Percentiles rank a stretch among this genome's conserved stretches.
Conservation (phyloP, 257 asterid genomes). For the Agastache rugosa region DNA sequence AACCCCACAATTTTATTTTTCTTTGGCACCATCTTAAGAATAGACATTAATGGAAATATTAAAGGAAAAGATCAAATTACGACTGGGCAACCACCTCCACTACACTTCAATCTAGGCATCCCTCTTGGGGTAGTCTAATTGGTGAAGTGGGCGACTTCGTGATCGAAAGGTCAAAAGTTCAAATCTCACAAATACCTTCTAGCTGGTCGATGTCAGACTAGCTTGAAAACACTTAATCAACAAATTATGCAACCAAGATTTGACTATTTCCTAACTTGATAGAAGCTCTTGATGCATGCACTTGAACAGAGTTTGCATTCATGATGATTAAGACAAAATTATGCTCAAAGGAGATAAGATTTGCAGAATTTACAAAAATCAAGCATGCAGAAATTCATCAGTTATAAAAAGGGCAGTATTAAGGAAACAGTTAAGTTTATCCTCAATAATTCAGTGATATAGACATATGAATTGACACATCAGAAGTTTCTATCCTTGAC, state of each 20-base stretch:
- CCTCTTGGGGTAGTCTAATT: no score
- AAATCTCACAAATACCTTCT: no score
- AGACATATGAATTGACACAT: neutral
- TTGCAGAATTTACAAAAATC: constrained; percentile 6
- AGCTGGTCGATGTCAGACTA: no score
- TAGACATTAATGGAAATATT: neutral
- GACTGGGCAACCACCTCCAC: constrained; percentile 6
- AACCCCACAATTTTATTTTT: constrained; percentile 9
- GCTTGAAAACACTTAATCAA: no score
- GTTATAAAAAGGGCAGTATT: constrained; percentile 1
- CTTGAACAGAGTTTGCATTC: constrained; percentile 32
- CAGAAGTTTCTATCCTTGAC: neutral
- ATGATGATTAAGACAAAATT: constrained; percentile 2
- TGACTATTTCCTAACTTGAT: constrained; percentile 39
- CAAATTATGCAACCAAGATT: constrained; percentile 19
- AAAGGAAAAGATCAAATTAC: constrained; percentile 16
- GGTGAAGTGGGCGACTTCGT: neutral
- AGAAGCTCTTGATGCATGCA: constrained; percentile 30
- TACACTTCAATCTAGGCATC: constrained; percentile 4
- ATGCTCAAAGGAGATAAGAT: neutral
- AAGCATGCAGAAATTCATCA: constrained; percentile 14
- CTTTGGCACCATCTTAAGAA: neutral
- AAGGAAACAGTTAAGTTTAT: constrained; percentile 7
- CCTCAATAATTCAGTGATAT: constrained; percentile 1
- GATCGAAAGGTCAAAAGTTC: no score